Conservation (phyloP, 495 filamentous ascomycete genomes). For the Lophium mytilinum region DNA sequence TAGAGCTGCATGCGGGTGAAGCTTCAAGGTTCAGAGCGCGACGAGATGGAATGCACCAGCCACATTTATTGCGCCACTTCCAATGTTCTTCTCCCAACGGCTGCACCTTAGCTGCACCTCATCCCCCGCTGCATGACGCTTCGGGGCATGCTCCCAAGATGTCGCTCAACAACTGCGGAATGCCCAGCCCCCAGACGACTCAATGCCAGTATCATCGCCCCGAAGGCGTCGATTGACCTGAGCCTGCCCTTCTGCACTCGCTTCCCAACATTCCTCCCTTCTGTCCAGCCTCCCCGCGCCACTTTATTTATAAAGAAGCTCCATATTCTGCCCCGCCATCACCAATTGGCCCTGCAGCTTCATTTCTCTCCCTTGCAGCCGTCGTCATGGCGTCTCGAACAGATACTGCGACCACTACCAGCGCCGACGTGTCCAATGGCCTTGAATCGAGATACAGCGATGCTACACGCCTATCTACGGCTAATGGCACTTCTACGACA, state of each 20-base stretch:
- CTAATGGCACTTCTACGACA: constrained; percentile 3
- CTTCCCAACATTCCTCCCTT: background rate
- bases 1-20: too few relatives aligned
- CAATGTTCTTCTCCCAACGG: too few relatives aligned
- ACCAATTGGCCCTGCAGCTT: background rate
- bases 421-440: background rate
- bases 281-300: background rate
- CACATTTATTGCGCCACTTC: too few relatives aligned
- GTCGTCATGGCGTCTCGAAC: constrained; percentile 17
- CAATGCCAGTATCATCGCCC: too few relatives aligned
- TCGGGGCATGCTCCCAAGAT: too few relatives aligned
- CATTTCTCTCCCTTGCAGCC: background rate
- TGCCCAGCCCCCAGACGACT: too few relatives aligned
- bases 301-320: background rate
- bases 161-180: too few relatives aligned
- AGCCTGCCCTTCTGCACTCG: background rate
- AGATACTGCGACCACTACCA: constrained; percentile 15
- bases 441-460: background rate
- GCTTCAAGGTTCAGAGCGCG: too few relatives aligned
- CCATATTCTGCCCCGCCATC: background rate
- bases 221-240: background rate
- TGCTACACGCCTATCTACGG: constrained; percentile 3
- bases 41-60: too few relatives aligned
- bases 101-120: too few relatives aligned
- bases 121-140: too few relatives aligned